Evolutionary conservation across 768 basidiomycete genomes (phyloP).

Genomic region (Leccinum obscurum): DNA sequence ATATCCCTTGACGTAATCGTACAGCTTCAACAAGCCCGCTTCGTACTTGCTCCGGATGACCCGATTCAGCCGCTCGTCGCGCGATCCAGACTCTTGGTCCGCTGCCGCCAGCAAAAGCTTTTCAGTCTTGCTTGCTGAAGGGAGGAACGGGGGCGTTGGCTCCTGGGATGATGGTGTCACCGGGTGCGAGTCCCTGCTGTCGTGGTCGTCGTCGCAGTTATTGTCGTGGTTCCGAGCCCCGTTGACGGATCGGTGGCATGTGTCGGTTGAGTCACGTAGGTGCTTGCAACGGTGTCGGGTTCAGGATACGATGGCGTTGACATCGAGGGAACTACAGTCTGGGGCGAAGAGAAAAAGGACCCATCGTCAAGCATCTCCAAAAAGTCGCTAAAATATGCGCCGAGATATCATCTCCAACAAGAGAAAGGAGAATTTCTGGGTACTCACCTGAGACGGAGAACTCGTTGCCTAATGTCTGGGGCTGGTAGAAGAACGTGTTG

Average conservation of each 20-base stretch:
- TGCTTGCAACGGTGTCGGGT: slow-evolving; percentile 8
- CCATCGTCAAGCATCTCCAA: slow-evolving; percentile 64
- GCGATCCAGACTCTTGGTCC: slow-evolving; percentile 88
- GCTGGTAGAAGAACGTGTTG: slow-evolving; percentile 63
- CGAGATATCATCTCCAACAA: neutral
- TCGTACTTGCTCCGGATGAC: slow-evolving; percentile 98
- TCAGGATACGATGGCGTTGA: slow-evolving; percentile 24
- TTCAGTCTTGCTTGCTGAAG: slow-evolving; percentile 65
- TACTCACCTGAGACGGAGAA: slow-evolving; percentile 77
- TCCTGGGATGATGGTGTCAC: slow-evolving; percentile 32
- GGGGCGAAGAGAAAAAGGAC: slow-evolving; percentile 62
- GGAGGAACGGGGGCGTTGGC: slow-evolving; percentile 52
- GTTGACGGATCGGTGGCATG: slow-evolving; percentile 23
- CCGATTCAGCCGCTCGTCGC: slow-evolving; percentile 79
- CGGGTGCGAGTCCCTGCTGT: slow-evolving; percentile 23
- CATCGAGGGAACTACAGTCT: slow-evolving; percentile 49
- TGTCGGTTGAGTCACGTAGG: slow-evolving; percentile 20
- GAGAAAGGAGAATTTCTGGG: neutral
- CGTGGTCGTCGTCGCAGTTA: slow-evolving; percentile 4
- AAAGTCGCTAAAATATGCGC: neutral
- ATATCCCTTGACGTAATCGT: slow-evolving; percentile 97
- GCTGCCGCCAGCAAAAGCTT: slow-evolving; percentile 87
- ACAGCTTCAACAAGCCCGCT: slow-evolving; percentile 91
- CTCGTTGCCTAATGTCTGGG: slow-evolving; percentile 77
- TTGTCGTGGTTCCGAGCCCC: neutral